Evolutionary conservation across 2,329 filamentous ascomycete genomes (phyloP), one percentile per base, ranked within the genome.

Genomic region (Ustulina deusta): DNA sequence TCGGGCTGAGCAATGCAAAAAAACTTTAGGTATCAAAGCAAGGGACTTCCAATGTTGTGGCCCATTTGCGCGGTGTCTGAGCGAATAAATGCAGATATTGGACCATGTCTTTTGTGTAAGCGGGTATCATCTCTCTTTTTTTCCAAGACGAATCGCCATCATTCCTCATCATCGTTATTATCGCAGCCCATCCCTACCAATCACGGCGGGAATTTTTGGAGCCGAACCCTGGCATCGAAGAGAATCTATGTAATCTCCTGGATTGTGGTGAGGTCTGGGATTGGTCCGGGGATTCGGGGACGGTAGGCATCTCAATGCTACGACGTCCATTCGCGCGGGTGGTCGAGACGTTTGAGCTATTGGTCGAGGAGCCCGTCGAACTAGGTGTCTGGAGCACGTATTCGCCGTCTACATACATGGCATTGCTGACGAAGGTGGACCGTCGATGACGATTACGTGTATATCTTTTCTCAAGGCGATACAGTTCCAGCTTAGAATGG

Each of bases 381-480:
- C 81, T 85, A 70, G 88, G 87, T 0, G 85, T 88, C 77, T 89
- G 86, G 85, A 94, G 97, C 79, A 97, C 86, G 83, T 97, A 97
- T 84, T 97, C 95, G 81, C 94, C 96, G 79, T 98, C 93, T 72
- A 97, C 92, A 81, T 98, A 98, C 79, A 93, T 87, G 34, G 94
- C 95, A 76, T 93, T 94, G 77, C 92, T 94, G 77, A 92, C 90
- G 80, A 97, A 97, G 68, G 93, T 96, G 62, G 90, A 94, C 79
- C 95, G 93, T 74, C 95, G 93, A 75, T 89, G 82, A 76, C 95
- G 93, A 79, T 93, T 91, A 76, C 92, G 92, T 59, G 94, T 97
- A 85, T 98, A 98, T 75, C 93, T 91, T 83, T 97, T 91, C 84
- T 98, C 95, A 73, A 98, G 90, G 57, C 94, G 93, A 86, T 97